Conservation (phyloP, 148 eudicot species). For the Salicornia ramosissima region DNA sequence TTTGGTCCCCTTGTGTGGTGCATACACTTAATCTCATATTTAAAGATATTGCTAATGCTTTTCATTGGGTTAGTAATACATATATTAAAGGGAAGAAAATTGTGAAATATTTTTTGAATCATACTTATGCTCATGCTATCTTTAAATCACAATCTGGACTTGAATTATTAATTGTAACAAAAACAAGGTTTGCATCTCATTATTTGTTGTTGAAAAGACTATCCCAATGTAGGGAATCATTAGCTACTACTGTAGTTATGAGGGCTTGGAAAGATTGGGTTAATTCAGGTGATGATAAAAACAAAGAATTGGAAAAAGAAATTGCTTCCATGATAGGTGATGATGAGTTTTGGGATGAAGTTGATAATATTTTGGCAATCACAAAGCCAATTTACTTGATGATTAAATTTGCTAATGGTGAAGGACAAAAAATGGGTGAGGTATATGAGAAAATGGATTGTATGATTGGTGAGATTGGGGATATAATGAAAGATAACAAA, state of each 20-base stretch:
- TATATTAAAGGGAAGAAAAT: no score
- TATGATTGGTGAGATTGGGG: constrained; percentile 27
- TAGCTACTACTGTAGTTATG: constrained; percentile 7
- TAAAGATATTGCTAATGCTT: no score
- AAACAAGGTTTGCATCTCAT: constrained; percentile 29
- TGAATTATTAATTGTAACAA: constrained; percentile 27
- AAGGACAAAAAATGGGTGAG: constrained; percentile 25
- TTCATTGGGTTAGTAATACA: no score
- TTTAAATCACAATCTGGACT: background rate
- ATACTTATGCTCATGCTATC: no score
- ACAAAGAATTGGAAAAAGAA: background rate
- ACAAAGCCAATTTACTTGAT: constrained; percentile 21
- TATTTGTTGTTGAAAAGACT: constrained; percentile 12
- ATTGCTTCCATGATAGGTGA: background rate
- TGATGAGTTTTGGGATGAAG: constrained; percentile 21
- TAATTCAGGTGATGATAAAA: background rate
- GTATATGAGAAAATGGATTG: constrained; percentile 32
- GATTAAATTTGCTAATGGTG: constrained; percentile 26
- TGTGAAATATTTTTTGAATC: no score
- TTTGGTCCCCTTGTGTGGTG: no score
- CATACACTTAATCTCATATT: no score
- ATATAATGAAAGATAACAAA: constrained; percentile 4
- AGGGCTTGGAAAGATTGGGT: constrained; percentile 23
- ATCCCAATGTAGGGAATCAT: constrained; percentile 18
- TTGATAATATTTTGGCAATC: background rate